Evolutionary conservation across 495 filamentous ascomycete species (phyloP).

Genomic region (Annulohypoxylon nitens): DNA sequence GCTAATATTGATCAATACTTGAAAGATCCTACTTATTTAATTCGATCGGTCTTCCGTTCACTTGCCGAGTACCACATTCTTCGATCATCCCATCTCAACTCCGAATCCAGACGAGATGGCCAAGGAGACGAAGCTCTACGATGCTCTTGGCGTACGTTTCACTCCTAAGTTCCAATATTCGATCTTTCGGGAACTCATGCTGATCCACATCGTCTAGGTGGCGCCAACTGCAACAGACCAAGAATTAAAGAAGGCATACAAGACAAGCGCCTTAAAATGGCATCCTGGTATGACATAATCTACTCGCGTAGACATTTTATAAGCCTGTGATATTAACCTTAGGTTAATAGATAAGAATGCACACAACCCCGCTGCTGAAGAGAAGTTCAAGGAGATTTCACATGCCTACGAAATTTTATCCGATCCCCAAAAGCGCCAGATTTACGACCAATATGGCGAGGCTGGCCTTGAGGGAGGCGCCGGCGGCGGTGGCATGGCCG

Average conservation of each 20-base stretch:
- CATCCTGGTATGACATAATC: slow-evolving; percentile 78
- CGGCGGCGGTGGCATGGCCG: slow-evolving; percentile 87
- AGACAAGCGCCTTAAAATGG: slow-evolving; percentile 87
- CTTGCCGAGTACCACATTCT: slow-evolving; percentile 13
- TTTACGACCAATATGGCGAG: slow-evolving; percentile 98
- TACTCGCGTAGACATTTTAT: neutral
- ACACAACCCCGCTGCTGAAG: slow-evolving; percentile 90
- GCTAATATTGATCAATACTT: slow-evolving; percentile 18
- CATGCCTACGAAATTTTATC: slow-evolving; percentile 95
- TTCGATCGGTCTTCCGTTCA: neutral
- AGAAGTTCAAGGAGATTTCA: slow-evolving; percentile 98
- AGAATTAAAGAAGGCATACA: slow-evolving; percentile 91
- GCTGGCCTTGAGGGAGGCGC: slow-evolving; percentile 92
- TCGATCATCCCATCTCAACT: slow-evolving; percentile 16
- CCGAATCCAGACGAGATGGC: slow-evolving; percentile 75
- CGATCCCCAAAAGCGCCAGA: slow-evolving; percentile 86
- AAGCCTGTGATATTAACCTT: slow-evolving; percentile 39
- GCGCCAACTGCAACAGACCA: slow-evolving; percentile 76
- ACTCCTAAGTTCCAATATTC: neutral
- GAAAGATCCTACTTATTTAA: slow-evolving; percentile 35
- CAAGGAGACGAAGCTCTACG: slow-evolving; percentile 90
- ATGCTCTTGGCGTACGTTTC: slow-evolving; percentile 81
- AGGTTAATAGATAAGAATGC: slow-evolving; percentile 86
- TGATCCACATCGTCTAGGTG: slow-evolving; percentile 69
- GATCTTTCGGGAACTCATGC: slow-evolving; percentile 1